Evolutionary conservation across 148 eudicot genomes (phyloP).

Genomic region (Camellia japonica): DNA sequence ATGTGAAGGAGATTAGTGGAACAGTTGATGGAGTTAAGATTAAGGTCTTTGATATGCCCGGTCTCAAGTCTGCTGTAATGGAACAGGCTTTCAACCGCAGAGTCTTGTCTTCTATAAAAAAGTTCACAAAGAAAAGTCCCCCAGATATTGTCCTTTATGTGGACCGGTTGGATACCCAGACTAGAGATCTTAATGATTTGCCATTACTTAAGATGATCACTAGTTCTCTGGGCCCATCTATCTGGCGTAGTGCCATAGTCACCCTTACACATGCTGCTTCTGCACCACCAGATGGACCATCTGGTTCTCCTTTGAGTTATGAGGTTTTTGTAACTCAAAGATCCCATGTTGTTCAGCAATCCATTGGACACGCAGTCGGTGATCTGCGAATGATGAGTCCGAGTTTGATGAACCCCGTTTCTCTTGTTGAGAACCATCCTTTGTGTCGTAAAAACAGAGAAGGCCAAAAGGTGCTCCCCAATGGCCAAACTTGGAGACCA

Average conservation of each 20-base stretch:
- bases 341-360: slow-evolving; percentile 90
- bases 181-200: slow-evolving; percentile 86
- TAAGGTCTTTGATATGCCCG: slow-evolving; percentile 84
- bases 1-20: slow-evolving; percentile 65
- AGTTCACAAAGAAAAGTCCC: slow-evolving; percentile 66
- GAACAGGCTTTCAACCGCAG: slow-evolving; percentile 82
- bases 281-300: slow-evolving; percentile 98
- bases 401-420: slow-evolving; percentile 84
- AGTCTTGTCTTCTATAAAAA: slow-evolving; percentile 66
- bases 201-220: slow-evolving; percentile 76
- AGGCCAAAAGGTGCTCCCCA: slow-evolving; percentile 90
- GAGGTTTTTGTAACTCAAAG: slow-evolving; percentile 89
- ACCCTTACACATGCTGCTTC: slow-evolving; percentile 88
- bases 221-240: slow-evolving; percentile 61
- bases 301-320: slow-evolving; percentile 81
- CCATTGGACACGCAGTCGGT: slow-evolving; percentile 86
- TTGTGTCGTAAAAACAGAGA: slow-evolving; percentile 87
- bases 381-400: slow-evolving; percentile 89
- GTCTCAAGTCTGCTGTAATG: slow-evolving; percentile 68
- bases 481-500: slow-evolving; percentile 95
- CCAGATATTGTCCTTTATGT: slow-evolving; percentile 83
- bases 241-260: slow-evolving; percentile 81
- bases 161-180: slow-evolving; percentile 81
- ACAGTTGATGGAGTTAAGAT: slow-evolving; percentile 71
- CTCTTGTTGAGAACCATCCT: slow-evolving; percentile 90